Evolutionary conservation across 2,329 filamentous ascomycete species (phyloP).

Genomic region (Cercospora sp.): DNA sequence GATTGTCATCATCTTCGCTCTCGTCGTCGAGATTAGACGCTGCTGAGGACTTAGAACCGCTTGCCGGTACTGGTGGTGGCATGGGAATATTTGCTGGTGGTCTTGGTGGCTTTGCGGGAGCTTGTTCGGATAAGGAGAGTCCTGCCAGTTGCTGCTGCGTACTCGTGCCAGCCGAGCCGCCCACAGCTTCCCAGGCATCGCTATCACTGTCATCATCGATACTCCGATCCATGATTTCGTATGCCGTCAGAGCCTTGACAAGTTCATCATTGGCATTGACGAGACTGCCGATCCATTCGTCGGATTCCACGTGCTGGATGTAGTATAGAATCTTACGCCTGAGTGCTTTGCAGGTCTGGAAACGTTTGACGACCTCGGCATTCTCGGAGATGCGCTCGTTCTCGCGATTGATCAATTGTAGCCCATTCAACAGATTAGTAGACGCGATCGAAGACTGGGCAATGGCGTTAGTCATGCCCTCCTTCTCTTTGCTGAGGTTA

Average conservation of each 20-base stretch:
- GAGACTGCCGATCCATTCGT: slow-evolving; percentile 87
- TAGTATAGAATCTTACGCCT: slow-evolving; percentile 84
- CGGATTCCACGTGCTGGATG: slow-evolving; percentile 86
- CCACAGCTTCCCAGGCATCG: slow-evolving; percentile 52
- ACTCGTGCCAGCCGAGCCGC: slow-evolving; percentile 18
- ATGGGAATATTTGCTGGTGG: slow-evolving; percentile 44
- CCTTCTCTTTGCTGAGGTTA: slow-evolving; percentile 83
- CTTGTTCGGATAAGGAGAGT: slow-evolving; percentile 44
- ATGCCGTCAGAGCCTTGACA: slow-evolving; percentile 89
- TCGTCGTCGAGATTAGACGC: slow-evolving; percentile 29
- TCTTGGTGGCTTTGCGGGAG: slow-evolving; percentile 54
- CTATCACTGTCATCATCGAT: slow-evolving; percentile 72
- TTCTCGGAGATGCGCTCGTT: slow-evolving; percentile 86
- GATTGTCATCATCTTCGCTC: slow-evolving; percentile 64
- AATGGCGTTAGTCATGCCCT: slow-evolving; percentile 81
- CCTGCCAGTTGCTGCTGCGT: slow-evolving; percentile 49
- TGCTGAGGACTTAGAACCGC: slow-evolving; percentile 25
- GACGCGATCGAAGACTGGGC: slow-evolving; percentile 85
- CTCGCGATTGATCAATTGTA: slow-evolving; percentile 91
- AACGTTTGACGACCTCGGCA: slow-evolving; percentile 68
- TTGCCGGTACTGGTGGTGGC: slow-evolving; percentile 35
- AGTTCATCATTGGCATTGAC: slow-evolving; percentile 95
- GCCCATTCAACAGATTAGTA: slow-evolving; percentile 83
- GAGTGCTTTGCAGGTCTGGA: slow-evolving; percentile 83
- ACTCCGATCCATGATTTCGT: slow-evolving; percentile 86